Evolutionary conservation across 2,329 filamentous ascomycete genomes (phyloP).

Genomic region (Penicillium hesseltinei): DNA sequence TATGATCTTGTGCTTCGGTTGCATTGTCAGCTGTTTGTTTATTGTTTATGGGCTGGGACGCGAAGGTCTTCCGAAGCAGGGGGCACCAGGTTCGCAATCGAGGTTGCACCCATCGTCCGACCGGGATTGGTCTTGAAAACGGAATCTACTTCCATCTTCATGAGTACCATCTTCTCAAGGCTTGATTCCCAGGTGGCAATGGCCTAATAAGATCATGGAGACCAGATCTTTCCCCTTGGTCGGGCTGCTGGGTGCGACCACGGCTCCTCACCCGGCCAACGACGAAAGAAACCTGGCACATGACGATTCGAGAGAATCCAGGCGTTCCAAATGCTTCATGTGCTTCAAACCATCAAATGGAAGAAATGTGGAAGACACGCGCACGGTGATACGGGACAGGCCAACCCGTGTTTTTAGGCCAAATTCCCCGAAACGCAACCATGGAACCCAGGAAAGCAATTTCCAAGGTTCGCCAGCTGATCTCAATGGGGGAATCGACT

Average conservation of each 20-base stretch:
- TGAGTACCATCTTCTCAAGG: background rate
- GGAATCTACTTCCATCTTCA: background rate
- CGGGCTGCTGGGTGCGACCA: background rate
- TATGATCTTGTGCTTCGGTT: background rate
- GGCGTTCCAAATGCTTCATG: background rate
- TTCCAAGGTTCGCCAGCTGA: background rate
- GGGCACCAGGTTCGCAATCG: background rate
- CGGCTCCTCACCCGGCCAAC: background rate
- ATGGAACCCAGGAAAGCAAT: background rate
- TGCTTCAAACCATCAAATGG: background rate
- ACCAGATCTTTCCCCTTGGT: background rate
- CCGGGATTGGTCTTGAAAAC: background rate
- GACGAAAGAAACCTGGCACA: background rate
- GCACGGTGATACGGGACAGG: constrained; percentile 22
- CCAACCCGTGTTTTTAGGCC: constrained; percentile 21
- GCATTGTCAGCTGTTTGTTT: background rate
- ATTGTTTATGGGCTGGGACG: constrained; percentile 1
- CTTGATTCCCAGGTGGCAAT: background rate
- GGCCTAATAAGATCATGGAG: background rate
- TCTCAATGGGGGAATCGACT: background rate
- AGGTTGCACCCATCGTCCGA: constrained; percentile 2
- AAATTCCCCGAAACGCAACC: background rate
- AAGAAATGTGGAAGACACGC: constrained; percentile 25
- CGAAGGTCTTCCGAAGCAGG: background rate
- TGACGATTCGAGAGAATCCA: background rate